A percentile compares a stretch with the other conserved stretches of the same genome.
phyloP scores from a whole-genome alignment of 768 basidiomycete species.

The Mycena galopus region DNA sequence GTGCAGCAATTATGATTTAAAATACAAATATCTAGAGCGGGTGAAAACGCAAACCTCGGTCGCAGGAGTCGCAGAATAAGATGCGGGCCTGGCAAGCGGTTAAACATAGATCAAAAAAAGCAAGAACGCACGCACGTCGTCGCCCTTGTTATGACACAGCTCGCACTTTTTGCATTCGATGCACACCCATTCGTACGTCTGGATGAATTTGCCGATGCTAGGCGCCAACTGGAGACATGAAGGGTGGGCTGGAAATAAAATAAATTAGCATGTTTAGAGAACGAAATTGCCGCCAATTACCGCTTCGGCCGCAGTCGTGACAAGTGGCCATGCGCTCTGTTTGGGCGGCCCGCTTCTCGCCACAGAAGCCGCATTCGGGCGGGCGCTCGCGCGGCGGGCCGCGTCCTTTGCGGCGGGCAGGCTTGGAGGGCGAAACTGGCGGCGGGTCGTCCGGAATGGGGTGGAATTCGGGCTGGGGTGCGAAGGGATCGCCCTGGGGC shows the following conservation, averaged over 20 bases:
- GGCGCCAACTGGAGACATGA: slow-evolving; percentile 78
- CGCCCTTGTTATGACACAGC: slow-evolving; percentile 85
- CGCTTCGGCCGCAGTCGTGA: slow-evolving; percentile 85
- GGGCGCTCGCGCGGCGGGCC: slow-evolving; percentile 65
- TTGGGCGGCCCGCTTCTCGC: slow-evolving; percentile 69
- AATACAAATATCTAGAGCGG: slow-evolving; percentile 33
- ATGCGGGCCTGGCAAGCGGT: slow-evolving; percentile 70
- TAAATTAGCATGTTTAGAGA: slow-evolving; percentile 21
- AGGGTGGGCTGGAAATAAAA: slow-evolving; percentile 75
- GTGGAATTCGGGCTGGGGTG: slow-evolving; percentile 71
- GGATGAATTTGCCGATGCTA: slow-evolving; percentile 70
- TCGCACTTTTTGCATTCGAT: slow-evolving; percentile 94
- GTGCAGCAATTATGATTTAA: slow-evolving; percentile 7
- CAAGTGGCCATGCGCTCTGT: slow-evolving; percentile 85
- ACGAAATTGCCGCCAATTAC: slow-evolving; percentile 56
- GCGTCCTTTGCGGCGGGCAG: slow-evolving; percentile 61
- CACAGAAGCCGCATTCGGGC: slow-evolving; percentile 88
- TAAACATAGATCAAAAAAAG: slow-evolving; percentile 34
- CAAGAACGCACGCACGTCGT: slow-evolving; percentile 76
- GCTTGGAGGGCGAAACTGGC: slow-evolving; percentile 56
- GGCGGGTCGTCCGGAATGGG: slow-evolving; percentile 60
- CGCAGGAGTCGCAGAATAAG: slow-evolving; percentile 94
- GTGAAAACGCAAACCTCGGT: slow-evolving; percentile 75
- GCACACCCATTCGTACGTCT: slow-evolving; percentile 88
- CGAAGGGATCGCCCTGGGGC: slow-evolving; percentile 88